Conservation (phyloP, 257 asterid genomes). For the Solanum habrochaites region DNA sequence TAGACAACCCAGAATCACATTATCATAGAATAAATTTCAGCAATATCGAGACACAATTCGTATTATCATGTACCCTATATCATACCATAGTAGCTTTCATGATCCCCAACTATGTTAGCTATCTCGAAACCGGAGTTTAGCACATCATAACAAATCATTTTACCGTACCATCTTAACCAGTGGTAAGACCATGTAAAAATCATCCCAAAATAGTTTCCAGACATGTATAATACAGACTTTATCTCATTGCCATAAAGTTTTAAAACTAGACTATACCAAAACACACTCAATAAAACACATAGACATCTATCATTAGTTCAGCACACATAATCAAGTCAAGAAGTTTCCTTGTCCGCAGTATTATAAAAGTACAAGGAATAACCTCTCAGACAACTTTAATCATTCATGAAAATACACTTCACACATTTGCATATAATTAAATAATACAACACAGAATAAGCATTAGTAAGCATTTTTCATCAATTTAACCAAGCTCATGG, state of each 20-base stretch:
- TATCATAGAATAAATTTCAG: not conserved
- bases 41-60: too few species aligned
- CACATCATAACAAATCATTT: not conserved
- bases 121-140: not conserved
- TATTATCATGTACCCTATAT: not conserved
- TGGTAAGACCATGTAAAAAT: not conserved
- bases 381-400: not conserved
- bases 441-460: too few species aligned
- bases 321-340: not conserved
- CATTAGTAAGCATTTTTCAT: not conserved
- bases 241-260: not conserved
- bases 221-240: not conserved
- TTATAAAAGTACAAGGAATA: not conserved
- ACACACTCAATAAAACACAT: not conserved
- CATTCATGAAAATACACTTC: not conserved
- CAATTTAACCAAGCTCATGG: not conserved
- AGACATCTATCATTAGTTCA: not conserved
- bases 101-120: not conserved
- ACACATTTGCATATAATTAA: not conserved
- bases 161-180: not conserved
- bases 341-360: not conserved
- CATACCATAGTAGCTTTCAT: not conserved
- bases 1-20: not conserved
- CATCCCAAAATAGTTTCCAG: not conserved
- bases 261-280: not conserved